Evolutionary conservation across 139 green algal species (phyloP).

Genomic region (Chlamydomonas incerta): DNA sequence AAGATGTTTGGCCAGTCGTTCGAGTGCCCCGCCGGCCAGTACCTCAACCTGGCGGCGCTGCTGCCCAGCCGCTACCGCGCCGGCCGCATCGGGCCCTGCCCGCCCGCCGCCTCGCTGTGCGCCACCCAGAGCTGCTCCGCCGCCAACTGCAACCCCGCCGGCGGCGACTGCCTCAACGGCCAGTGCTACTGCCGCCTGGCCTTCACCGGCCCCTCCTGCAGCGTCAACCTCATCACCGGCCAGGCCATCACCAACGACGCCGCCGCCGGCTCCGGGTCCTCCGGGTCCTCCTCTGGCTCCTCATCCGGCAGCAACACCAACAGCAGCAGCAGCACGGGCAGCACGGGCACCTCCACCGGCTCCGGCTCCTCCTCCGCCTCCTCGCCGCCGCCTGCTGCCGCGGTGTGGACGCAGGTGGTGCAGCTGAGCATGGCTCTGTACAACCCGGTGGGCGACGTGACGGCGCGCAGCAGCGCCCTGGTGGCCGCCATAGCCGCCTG

Average conservation of each 20-base stretch:
- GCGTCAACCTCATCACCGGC: constrained; percentile 21
- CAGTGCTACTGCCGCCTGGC: constrained; percentile 55
- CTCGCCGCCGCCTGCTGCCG: neutral
- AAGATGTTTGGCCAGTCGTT: constrained; percentile 41
- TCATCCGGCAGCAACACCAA: neutral
- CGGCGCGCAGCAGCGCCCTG: neutral
- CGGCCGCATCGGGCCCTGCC: constrained; percentile 59
- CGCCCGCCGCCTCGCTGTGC: constrained; percentile 40
- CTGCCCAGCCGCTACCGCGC: constrained; percentile 41
- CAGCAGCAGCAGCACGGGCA: neutral
- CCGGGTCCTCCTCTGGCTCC: neutral
- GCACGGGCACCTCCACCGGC: neutral
- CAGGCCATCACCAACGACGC: neutral
- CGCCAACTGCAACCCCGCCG: constrained; percentile 29
- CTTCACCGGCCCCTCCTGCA: constrained; percentile 30
- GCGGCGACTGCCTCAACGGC: constrained; percentile 48
- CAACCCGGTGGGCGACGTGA: neutral
- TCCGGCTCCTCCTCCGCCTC: neutral
- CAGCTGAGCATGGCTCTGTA: neutral
- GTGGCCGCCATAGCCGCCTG: neutral
- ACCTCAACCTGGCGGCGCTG: constrained; percentile 39
- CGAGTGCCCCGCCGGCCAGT: constrained; percentile 41
- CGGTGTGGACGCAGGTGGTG: constrained; percentile 4
- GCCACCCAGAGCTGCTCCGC: constrained; percentile 22
- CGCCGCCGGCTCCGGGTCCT: too few species aligned